Evolutionary conservation across 1,139 yeast genomes (phyloP).

Genomic region (Debaryomycetaceae sp.): DNA sequence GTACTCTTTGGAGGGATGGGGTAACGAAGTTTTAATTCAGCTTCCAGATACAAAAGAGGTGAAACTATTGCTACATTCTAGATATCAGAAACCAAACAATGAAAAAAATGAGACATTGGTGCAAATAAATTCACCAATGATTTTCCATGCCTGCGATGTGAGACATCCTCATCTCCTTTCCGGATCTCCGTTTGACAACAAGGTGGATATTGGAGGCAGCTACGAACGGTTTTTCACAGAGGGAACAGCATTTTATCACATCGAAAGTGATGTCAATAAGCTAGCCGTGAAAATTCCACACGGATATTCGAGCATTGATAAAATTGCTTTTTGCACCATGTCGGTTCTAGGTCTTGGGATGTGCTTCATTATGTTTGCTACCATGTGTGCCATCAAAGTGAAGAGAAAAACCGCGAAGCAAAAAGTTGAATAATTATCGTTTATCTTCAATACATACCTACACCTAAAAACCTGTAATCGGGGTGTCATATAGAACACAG

Average conservation of each 20-base stretch:
- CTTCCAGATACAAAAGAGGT: conserved; percentile 10
- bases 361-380: not conserved
- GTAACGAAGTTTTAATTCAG: conserved; percentile 36
- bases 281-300: conserved; percentile 18
- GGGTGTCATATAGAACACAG: not conserved
- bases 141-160: conserved; percentile 35
- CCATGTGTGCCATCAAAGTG: not conserved
- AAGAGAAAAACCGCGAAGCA: not conserved
- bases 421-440: not conserved
- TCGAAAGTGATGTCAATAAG: conserved; percentile 8
- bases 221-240: conserved; percentile 39
- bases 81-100: conserved; percentile 33
- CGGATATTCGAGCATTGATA: conserved; percentile 15
- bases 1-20: conserved; percentile 39
- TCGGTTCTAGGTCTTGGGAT: conserved; percentile 5
- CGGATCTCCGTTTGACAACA: conserved; percentile 39
- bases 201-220: conserved; percentile 27
- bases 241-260: conserved; percentile 41
- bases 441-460: not conserved
- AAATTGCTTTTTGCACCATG: conserved; percentile 14
- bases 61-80: conserved; percentile 31
- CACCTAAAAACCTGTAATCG: not conserved
- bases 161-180: conserved; percentile 24
- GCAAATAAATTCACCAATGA: conserved; percentile 18
- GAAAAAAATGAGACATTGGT: conserved; percentile 7